Conservation (phyloP, 768 basidiomycete species). For the Candolleomyces eurysporus region DNA sequence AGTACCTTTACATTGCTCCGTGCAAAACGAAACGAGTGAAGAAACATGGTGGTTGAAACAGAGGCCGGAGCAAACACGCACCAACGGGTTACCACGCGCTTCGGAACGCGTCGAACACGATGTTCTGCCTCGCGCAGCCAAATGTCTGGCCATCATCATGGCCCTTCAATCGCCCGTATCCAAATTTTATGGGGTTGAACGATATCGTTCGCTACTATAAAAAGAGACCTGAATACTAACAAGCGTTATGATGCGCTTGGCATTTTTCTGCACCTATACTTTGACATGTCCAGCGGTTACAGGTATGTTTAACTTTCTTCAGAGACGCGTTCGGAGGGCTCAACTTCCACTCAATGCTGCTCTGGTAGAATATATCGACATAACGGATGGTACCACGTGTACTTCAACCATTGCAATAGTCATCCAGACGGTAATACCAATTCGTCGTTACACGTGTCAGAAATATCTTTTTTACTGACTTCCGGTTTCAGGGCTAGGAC, state of each 20-base stretch:
- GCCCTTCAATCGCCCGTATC: too few species aligned
- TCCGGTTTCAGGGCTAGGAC: background rate
- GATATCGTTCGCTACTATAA: too few species aligned
- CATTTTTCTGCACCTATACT: too few species aligned
- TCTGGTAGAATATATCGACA: background rate
- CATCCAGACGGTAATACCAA: background rate
- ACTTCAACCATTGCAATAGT: slow-evolving; percentile 4
- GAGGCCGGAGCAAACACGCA: background rate
- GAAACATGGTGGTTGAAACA: background rate
- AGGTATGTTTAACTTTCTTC: background rate
- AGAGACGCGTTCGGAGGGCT: too few species aligned
- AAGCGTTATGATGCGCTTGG: too few species aligned
- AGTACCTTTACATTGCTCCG: background rate
- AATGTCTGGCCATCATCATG: too few species aligned
- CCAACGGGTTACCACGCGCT: too few species aligned
- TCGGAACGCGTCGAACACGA: too few species aligned
- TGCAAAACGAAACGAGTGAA: background rate
- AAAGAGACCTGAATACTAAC: too few species aligned
- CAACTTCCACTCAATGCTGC: too few species aligned
- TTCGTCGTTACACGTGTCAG: background rate
- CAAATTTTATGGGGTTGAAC: too few species aligned
- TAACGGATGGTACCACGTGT: slow-evolving; percentile 5
- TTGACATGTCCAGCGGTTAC: background rate
- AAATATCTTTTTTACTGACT: background rate
- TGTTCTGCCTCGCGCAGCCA: too few species aligned